phyloP scores from a whole-genome alignment of 495 filamentous ascomycete species.

The Trichoderma orchidacearum region DNA sequence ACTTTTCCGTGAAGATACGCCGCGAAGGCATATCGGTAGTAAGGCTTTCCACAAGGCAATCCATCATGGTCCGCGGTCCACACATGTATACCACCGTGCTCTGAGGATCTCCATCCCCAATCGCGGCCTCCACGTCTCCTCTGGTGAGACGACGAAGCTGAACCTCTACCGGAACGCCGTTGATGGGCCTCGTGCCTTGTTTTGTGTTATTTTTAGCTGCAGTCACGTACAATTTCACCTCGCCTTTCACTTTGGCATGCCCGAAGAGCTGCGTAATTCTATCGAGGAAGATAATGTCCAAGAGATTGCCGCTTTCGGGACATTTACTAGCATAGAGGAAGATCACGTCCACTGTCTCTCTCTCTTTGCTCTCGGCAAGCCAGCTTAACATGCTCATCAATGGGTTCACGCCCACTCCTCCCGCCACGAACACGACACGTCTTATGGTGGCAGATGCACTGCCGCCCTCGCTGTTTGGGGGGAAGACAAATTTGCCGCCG shows the following conservation, averaged over 20 bases:
- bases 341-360: constrained; percentile 15
- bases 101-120: constrained; percentile 30
- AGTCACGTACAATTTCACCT: constrained; percentile 22
- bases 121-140: constrained; percentile 30
- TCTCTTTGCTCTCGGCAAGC: constrained; percentile 14
- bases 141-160: neutral
- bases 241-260: constrained; percentile 11
- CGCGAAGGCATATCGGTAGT: constrained; percentile 38
- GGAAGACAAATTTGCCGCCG: constrained; percentile 72
- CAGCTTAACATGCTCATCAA: constrained; percentile 31
- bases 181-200: constrained; percentile 4
- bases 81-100: constrained; percentile 62
- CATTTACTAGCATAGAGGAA: constrained; percentile 29
- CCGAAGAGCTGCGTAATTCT: constrained; percentile 22
- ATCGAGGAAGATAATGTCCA: constrained; percentile 28
- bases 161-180: constrained; percentile 2
- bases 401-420: constrained; percentile 75
- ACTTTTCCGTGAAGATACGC: constrained; percentile 68
- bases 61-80: constrained; percentile 68
- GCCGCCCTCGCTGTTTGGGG: constrained; percentile 30
- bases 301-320: constrained; percentile 6
- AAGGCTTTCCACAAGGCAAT: constrained; percentile 49
- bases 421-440: constrained; percentile 60
- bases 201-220: neutral
- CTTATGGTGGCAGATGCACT: constrained; percentile 21